Base-by-base conservation (phyloP, 139 green algal genomes). In the Mesostigma viride region DNA sequence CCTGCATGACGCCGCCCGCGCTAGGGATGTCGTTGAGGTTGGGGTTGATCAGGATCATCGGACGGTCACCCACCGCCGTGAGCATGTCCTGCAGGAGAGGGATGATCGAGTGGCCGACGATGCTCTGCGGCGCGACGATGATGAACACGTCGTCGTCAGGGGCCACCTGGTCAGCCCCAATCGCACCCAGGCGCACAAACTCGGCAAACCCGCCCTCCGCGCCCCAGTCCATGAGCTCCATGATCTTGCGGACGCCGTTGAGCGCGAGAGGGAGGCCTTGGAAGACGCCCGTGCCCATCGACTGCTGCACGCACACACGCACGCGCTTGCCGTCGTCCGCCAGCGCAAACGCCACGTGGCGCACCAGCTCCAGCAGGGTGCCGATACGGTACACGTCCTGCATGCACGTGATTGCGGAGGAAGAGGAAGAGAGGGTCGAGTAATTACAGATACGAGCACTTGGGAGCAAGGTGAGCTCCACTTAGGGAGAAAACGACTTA, bases 151-250 rank as follows among this genome's bases (percentile, higher is more conserved):
- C 70, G 31, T 80, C 70, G 31, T 76, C 68, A 1, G 24, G 14
- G 0, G 64, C 34, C 22, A 83, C 53, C 36, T 85, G 64, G 27
- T 77, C 73, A 1, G 47, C 57, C 4, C 68, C 73, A 11, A 88
- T 76, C 1, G 84, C 47, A 2, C 83, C 83, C 32, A 85, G 71
- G 34, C n/a, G 56, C 59, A 90, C 75, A 70, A 86, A 88, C 0
- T 77, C 70, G 4, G 40, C 71, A n/a, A 60, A 71, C 1, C 64
- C 62, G 30, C 68, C 48, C 27, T 78, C 74, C 2, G 85, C 79
- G 2, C 84, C 86, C 87, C 87, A 94, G 73, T 94, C 87, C 87
- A 94, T 94, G 31, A 72, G 68, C 14, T 87, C 73, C 65, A 94
- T 75, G 40, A 94, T 90, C 5, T 79, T 67, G 31, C 74, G 71